Evolutionary conservation across 176 grass and related monocot species (phyloP), one percentile per base, ranked within the genome.

Genomic region (Eremochloa ophiuroides): DNA sequence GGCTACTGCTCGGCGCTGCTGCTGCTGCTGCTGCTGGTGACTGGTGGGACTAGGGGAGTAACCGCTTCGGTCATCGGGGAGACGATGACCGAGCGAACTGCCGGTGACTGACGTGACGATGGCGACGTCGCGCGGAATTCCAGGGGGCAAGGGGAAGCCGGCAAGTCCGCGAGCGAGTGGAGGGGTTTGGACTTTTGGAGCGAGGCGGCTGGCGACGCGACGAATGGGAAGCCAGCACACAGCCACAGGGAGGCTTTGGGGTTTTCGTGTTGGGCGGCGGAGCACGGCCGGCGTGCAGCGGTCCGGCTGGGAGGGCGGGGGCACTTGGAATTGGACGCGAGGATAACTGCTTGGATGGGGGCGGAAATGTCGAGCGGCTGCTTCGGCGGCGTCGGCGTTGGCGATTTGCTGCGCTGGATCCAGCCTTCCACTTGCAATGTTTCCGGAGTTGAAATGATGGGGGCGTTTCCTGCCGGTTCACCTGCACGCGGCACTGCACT

Each of bases 91-190:
- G 27, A 40, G 74, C 55, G 22, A 78, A 43, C 34, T 61, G 79
- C 46, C 51, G n/a, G 70, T 5, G 86, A 74, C 18, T 14, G 86
- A 84, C 12, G n/a, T n/a, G n/a, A n/a, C n/a, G n/a, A n/a, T n/a
- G 81, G 60, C 25, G 86, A 84, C 74, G 86, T 78, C 80, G 59
- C 58, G 58, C 27, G 22, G 61, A 73, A 72, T 71, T 73, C 35
- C 27, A n/a, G 62, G 34, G 73, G 62, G 16, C 30, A 6, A 72
- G 26, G 29, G 14, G 14, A 8, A 17, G 55, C 22, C 33, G 65
- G 18, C n/a, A n/a, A n/a, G n/a, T n/a, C n/a, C n/a, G n/a, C n/a
- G n/a, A n/a, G n/a, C n/a, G 9, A 9, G 59, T 1, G n/a, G 39
- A 25, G 60, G n/a, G 31, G 17, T 62, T 71, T 28, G 11, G 35